Conservation (phyloP, 768 basidiomycete species). For the Termitomyces eurrhizus region DNA sequence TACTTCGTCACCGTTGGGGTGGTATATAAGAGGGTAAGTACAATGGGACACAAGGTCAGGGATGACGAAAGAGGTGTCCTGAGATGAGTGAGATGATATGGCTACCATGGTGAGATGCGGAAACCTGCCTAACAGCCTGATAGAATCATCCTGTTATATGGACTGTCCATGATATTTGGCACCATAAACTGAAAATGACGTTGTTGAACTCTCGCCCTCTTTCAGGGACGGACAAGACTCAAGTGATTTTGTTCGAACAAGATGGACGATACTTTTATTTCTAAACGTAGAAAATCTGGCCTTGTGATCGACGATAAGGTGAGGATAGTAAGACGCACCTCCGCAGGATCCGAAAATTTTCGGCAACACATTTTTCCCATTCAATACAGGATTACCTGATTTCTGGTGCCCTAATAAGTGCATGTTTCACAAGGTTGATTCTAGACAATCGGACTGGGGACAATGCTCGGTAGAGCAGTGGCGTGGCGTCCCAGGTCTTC, state of each 20-base stretch:
- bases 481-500: background rate
- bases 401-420: background rate
- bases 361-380: background rate
- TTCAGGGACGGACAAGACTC: background rate
- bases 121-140: background rate
- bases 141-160: background rate
- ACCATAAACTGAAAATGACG: background rate
- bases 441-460: no score
- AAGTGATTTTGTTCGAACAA: background rate
- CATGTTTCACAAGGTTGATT: background rate
- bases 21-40: constrained; percentile 40
- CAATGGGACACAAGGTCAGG: constrained; percentile 55
- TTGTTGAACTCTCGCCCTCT: background rate
- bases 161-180: background rate
- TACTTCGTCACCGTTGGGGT: constrained; percentile 41
- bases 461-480: background rate
- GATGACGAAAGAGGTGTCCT: constrained; percentile 35
- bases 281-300: background rate
- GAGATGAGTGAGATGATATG: background rate
- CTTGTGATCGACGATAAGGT: background rate
- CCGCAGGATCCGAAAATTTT: no score
- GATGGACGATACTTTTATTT: background rate
- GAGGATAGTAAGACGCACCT: background rate
- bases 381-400: background rate
- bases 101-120: constrained; percentile 4